phyloP scores from a whole-genome alignment of 108 stramenopile species.

The Aurantiochytrium sp. region DNA sequence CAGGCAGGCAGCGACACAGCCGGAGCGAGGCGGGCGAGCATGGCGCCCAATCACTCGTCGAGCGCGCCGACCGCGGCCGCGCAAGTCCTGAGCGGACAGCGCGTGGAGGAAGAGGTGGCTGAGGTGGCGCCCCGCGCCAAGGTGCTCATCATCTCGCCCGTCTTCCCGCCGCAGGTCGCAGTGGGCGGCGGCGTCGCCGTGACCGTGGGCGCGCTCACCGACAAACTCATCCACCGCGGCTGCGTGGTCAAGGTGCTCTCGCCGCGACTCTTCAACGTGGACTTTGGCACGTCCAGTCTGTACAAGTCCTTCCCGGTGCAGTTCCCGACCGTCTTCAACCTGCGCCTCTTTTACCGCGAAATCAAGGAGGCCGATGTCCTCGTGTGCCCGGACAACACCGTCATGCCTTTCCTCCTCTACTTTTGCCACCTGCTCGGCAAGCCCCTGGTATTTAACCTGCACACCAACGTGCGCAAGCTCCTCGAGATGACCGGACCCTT shows the following conservation, averaged over 20 bases:
- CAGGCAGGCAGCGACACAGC: too few species aligned
- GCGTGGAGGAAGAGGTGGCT: not conserved
- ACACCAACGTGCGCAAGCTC: constrained; percentile 13
- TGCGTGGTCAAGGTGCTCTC: constrained; percentile 5
- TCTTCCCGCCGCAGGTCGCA: not conserved
- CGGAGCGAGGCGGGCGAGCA: not conserved
- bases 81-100: not conserved
- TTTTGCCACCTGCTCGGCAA: not conserved
- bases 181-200: constrained; percentile 11
- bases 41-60: not conserved
- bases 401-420: not conserved
- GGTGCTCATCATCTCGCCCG: not conserved
- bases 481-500: constrained; percentile 16
- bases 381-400: constrained; percentile 11
- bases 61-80: not conserved
- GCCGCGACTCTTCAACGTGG: not conserved
- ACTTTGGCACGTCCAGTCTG: constrained; percentile 1
- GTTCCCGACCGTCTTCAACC: not conserved
- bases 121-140: not conserved
- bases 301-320: constrained; percentile 3
- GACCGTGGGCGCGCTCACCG: not conserved
- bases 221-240: not conserved
- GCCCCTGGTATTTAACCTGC: not conserved
- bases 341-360: not conserved
- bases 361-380: constrained; percentile 3